Base-by-base conservation (phyloP, 2,329 filamentous ascomycete genomes). In the Calonectria pseudoturangicola region DNA sequence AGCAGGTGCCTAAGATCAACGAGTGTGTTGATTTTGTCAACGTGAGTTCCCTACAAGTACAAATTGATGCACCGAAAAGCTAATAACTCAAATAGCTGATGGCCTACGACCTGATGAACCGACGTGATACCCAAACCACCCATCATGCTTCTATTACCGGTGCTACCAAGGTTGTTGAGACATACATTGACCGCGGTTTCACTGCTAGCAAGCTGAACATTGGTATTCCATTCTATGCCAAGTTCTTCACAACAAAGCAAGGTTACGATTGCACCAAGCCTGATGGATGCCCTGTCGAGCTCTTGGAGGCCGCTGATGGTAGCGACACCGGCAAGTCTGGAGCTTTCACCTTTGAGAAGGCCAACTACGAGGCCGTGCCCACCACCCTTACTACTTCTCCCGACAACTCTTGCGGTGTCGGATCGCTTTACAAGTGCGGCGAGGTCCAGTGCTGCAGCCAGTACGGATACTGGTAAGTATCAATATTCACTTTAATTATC, bases 31-130 rank as follows among this genome's bases (percentile, higher is more conserved):
- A 94, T 79, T 92, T 91, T 79, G 86, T 94, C 78, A 94, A 94
- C 62, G 84, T 84, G 51, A 68, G 76, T 76, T 9, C 10, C 3
- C n/a, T 10, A 10, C 25, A 6, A 21, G 25, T 9, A 18, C 8
- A 2, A 3, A 10, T 25, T 33, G 30, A 9, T 33, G 30, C 5
- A 21, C 21, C 21, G 30, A 33, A 33, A 33, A 33, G 30, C 30
- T 79, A 8, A 76, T 54, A 2, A 6, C 2, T 10, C 13, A 16
- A 48, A 51, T 7, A 84, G 83, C 84, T 94, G 74, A 94, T 94
- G 92, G 88, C 89, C 9, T 94, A 94, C 80, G 93, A 95, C 79
- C 81, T 95, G 62, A 92, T 93, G 89, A 94, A 94, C 83, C 91
- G 93, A 16, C 89, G 93, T 18, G 91, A 94, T 81, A 89, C 85